These are phyloP conservation scores for Diaporthe ilicicola DNA, from an alignment of 2,329 filamentous ascomycete species.

Conservation along the genomic window DNA sequence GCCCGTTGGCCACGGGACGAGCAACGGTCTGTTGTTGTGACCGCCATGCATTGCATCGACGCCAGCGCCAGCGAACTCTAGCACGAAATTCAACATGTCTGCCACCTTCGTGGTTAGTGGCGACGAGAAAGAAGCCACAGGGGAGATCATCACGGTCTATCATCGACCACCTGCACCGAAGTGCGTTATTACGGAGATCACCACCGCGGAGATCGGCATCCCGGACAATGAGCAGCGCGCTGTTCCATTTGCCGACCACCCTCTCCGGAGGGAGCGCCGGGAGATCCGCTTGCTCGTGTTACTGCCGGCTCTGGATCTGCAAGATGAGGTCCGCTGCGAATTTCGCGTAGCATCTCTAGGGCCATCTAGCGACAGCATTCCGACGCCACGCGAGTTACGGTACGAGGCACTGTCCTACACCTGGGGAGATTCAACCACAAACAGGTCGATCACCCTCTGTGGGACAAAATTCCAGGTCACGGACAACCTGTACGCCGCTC, in stretches of 20 bases:
- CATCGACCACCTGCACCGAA: background rate
- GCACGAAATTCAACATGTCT: background rate
- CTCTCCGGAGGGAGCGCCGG: background rate
- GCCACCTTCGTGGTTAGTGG: background rate
- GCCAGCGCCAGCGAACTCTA: background rate
- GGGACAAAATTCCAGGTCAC: background rate
- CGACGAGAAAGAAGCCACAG: background rate
- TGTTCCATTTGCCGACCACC: background rate
- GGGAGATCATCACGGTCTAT: slow-evolving; percentile 5
- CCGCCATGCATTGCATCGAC: background rate
- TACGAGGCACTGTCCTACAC: slow-evolving; percentile 1
- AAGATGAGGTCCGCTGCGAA: slow-evolving; percentile 11
- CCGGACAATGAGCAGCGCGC: background rate
- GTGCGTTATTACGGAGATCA: background rate
- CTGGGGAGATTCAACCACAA: background rate
- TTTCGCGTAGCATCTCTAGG: background rate
- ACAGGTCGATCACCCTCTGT: background rate
- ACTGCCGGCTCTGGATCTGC: background rate
- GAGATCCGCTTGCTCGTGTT: background rate
- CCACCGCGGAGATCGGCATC: background rate
- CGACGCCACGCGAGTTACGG: background rate
- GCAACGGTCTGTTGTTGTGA: background rate
- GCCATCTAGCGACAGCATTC: too few relatives aligned
- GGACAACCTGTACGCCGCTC: background rate
- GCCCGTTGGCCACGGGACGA: slow-evolving; percentile 11